These are phyloP conservation scores for Hypoxylon fragiforme DNA, from an alignment of 495 filamentous ascomycete genomes.

Conservation along the genomic window DNA sequence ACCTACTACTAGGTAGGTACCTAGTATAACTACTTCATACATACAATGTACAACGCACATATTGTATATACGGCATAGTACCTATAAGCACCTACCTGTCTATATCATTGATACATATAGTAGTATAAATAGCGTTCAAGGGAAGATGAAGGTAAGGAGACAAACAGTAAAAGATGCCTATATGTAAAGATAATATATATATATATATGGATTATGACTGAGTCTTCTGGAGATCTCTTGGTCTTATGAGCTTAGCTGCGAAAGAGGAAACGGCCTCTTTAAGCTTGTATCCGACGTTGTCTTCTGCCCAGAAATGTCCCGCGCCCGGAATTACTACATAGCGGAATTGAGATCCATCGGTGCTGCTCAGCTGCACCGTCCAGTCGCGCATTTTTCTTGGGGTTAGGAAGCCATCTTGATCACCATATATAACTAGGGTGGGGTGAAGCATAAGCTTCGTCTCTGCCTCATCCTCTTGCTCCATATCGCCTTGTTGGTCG, in stretches of 20 bases:
- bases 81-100: too few species aligned
- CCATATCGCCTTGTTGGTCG: slow-evolving; percentile 33
- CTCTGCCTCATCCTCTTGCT: slow-evolving; percentile 43
- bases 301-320: slow-evolving; percentile 83
- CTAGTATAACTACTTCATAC: too few species aligned
- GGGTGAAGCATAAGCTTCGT: slow-evolving; percentile 59
- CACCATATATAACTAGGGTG: slow-evolving; percentile 77
- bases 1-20: too few species aligned
- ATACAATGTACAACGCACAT: too few species aligned
- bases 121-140: too few species aligned
- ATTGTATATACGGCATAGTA: too few species aligned
- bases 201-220: too few species aligned
- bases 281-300: slow-evolving; percentile 60
- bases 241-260: neutral
- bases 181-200: too few species aligned
- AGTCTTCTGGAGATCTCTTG: too few species aligned
- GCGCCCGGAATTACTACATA: slow-evolving; percentile 65
- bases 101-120: too few species aligned
- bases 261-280: slow-evolving; percentile 44
- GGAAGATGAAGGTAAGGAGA: too few species aligned
- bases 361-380: slow-evolving; percentile 59
- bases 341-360: slow-evolving; percentile 48
- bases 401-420: slow-evolving; percentile 76
- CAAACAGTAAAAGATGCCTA: too few species aligned
- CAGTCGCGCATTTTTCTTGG: slow-evolving; percentile 69